Evolutionary conservation across 192 early-diverging fungal species (phyloP), one percentile per base, ranked within the genome.

Genomic region (Irineochytrium annulatum): DNA sequence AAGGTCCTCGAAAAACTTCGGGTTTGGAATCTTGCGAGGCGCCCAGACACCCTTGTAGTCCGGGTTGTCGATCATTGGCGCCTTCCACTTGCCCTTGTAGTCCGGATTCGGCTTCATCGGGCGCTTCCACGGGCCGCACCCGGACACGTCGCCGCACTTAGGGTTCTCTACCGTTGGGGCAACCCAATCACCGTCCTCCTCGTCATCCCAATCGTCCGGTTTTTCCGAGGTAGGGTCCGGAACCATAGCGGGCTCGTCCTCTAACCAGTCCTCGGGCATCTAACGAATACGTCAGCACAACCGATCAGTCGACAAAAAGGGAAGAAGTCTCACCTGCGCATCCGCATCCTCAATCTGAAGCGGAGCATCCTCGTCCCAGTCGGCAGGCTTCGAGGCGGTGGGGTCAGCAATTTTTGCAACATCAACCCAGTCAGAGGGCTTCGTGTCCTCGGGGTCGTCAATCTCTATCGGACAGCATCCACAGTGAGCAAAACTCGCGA

Each of bases 151-250:
- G 71, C 83, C 79, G 73, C 82, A 95, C 30, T 89, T 87, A 41
- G 93, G 93, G 82, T 95, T 98, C 39, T 83, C 62, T 19, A 93
- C 63, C 46, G 78, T 69, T 20, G 87, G 87, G 3, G 91, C 77
- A 39, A 86, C 68, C 89, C 91, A 95, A 62, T 94, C 93, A 45
- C 93, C 93, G 68, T 95, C 92, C 71, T 93, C 91, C 45, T 92
- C 91, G 22, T 90, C 89, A 64, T 81, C 77, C 93, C 93, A 95
- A 59, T 95, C 91, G 29, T 86, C 87, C 22, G 93, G 93, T 72
- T 92, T 90, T 58, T 79, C 70, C 29, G 84, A 82, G 31, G 86
- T 81, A 4, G 93, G 91, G 62, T 94, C 92, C 2, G 83, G 74
- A 55, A 93, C 80, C 56, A 78, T 75, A 22, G 70, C 29, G 52